Evolutionary conservation across 371 early-diverging fungal genomes (phyloP), one percentile per base, ranked within the genome.

Genomic region (Mortierella sp.): DNA sequence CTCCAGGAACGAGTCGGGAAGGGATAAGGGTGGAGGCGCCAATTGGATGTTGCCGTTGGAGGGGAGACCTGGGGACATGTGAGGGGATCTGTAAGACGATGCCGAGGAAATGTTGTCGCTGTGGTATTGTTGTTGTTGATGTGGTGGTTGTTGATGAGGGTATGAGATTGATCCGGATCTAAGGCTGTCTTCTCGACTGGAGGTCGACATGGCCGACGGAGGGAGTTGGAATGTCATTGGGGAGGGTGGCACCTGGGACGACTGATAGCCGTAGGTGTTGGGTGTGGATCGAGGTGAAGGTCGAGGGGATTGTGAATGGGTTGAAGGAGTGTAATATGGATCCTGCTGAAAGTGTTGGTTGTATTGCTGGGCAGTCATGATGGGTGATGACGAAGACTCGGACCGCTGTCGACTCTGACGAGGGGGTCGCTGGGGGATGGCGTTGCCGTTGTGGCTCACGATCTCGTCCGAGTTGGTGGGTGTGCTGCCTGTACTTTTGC

Each of bases 1-100:
- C 37, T 79, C 84, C 44, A 83, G 40, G 50, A 83, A 83, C 9
- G 79, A 76, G 9, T 75, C 79, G 22, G 84, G 84, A 39, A 83
- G 64, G 0, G 76, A 47, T 48, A 83, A 47, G 24, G 84, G 79
- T 37, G 84, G 84, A 2, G 76, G 75, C 37, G 76, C 22, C 26
- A n/a, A 19, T 2, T 70, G 16, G 37, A 58, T 1, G 45, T 41
- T 66, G n/a, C 45, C 43, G 41, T 41, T 72, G 48, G 76, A 61
- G 3, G 77, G 63, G 16, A 68, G 44, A 9, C 80, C 80, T 1
- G 82, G 82, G 24, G 82, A 74, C 14, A 77, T 64, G 26, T 74
- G 77, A 10, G 77, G 82, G 19, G 82, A 81, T 55, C 82, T 68
- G 53, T 63, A 63, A 29, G 76, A 75, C 8, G 76, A 64, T 0